These are phyloP conservation scores for Heliamphora exappendiculata DNA, from an alignment of 148 eudicot genomes.

Conservation along the genomic window DNA sequence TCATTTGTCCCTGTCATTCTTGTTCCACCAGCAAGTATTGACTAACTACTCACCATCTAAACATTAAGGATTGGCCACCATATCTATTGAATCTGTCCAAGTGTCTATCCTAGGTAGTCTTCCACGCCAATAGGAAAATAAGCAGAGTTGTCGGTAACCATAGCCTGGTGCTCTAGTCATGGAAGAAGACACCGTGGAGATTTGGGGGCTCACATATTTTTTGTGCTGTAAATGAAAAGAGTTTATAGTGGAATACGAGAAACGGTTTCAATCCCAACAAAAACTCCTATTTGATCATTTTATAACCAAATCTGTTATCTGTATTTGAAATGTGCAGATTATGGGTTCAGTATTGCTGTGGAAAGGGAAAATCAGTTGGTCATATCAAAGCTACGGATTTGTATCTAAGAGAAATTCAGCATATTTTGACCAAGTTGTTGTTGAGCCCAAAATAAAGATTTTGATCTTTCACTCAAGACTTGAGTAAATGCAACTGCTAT, in stretches of 20 bases:
- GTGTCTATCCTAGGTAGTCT: not conserved
- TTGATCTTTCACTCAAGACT: not conserved
- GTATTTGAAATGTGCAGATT: too few relatives aligned
- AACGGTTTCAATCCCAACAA: too few relatives aligned
- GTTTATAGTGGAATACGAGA: too few relatives aligned
- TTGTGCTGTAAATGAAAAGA: not conserved
- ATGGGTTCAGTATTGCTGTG: not conserved
- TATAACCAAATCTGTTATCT: too few relatives aligned
- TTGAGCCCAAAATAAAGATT: not conserved
- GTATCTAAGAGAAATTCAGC: not conserved
- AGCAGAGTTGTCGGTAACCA: not conserved
- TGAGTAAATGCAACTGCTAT: not conserved
- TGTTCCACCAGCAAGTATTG: not conserved
- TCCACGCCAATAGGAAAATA: conserved; percentile 6
- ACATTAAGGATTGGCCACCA: too few relatives aligned
- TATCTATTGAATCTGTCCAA: not conserved
- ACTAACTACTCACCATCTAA: conserved; percentile 4
- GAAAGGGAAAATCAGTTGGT: not conserved
- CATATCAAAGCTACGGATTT: not conserved
- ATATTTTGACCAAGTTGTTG: not conserved
- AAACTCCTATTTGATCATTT: too few relatives aligned
- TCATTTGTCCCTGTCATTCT: not conserved
- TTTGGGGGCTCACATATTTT: not conserved
- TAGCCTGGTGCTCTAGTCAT: not conserved
- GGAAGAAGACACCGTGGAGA: not conserved